A percentile compares a stretch with the other conserved stretches of the same genome.
phyloP scores from a whole-genome alignment of 805 yeast species.

The Barnettozyma populi region DNA sequence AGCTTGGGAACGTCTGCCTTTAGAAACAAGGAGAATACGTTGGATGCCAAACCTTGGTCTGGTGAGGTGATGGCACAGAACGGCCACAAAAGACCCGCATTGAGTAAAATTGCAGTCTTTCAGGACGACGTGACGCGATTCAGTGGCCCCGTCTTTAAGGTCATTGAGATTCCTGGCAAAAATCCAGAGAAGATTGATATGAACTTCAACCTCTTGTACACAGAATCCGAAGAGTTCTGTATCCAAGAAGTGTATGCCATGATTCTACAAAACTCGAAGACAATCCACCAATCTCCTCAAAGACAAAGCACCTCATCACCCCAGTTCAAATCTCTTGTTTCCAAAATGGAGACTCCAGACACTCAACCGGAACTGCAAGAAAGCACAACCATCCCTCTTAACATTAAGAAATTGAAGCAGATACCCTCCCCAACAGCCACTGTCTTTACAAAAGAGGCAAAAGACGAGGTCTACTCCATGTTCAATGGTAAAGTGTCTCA shows the following conservation, averaged over 20 bases:
- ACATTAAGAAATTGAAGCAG: constrained; percentile 15
- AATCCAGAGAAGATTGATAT: constrained; percentile 53
- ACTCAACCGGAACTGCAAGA: background rate
- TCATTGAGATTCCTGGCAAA: constrained; percentile 51
- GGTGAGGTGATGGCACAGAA: constrained; percentile 55
- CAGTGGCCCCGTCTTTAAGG: constrained; percentile 40
- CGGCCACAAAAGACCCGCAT: constrained; percentile 10
- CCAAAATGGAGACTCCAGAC: background rate
- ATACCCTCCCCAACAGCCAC: constrained; percentile 76
- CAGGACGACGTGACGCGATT: constrained; percentile 30
- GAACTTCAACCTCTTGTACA: constrained; percentile 53
- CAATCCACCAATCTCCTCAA: background rate
- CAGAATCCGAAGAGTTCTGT: constrained; percentile 46
- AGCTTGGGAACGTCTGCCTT: constrained; percentile 42
- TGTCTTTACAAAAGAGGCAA: constrained; percentile 66
- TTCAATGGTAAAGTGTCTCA: constrained; percentile 37
- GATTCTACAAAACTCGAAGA: constrained; percentile 8
- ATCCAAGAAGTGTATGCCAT: constrained; percentile 60
- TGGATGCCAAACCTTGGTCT: constrained; percentile 52
- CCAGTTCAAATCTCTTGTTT: constrained; percentile 9
- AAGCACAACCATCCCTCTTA: constrained; percentile 17
- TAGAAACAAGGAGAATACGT: constrained; percentile 59
- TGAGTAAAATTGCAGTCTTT: constrained; percentile 32
- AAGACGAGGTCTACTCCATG: constrained; percentile 69
- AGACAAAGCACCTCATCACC: constrained; percentile 5